phyloP scores from a whole-genome alignment of 2,329 filamentous ascomycete species.

The Shiraia bambusicola region DNA sequence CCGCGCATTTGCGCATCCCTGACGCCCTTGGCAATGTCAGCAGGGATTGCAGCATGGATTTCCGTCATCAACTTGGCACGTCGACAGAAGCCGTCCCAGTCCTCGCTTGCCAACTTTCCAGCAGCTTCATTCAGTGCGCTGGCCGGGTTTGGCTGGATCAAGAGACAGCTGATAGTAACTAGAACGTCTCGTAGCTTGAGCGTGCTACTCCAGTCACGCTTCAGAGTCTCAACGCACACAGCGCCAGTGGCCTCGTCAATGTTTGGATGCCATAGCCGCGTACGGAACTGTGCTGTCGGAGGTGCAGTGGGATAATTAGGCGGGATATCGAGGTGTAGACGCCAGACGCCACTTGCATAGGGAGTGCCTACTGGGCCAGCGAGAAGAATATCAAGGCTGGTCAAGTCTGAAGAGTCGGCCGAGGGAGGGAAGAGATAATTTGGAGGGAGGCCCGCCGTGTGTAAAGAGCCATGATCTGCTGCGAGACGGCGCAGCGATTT shows the following conservation, averaged over 20 bases:
- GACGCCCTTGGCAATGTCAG: slow-evolving; percentile 48
- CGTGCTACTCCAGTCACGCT: slow-evolving; percentile 62
- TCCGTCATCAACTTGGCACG: slow-evolving; percentile 63
- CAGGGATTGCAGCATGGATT: slow-evolving; percentile 60
- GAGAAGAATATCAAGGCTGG: slow-evolving; percentile 59
- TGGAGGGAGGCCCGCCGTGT: slow-evolving; percentile 58
- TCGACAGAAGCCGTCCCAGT: slow-evolving; percentile 59
- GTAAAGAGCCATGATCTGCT: slow-evolving; percentile 60
- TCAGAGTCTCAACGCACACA: slow-evolving; percentile 66
- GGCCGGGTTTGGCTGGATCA: slow-evolving; percentile 65
- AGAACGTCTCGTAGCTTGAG: slow-evolving; percentile 62
- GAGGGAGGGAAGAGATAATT: slow-evolving; percentile 60
- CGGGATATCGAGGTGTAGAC: slow-evolving; percentile 61
- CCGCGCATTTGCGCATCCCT: slow-evolving; percentile 57
- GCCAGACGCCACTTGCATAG: slow-evolving; percentile 61
- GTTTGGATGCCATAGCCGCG: slow-evolving; percentile 65
- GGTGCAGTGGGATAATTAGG: slow-evolving; percentile 55
- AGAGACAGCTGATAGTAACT: slow-evolving; percentile 60
- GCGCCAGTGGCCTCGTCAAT: slow-evolving; percentile 63
- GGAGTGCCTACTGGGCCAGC: slow-evolving; percentile 62
- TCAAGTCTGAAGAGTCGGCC: slow-evolving; percentile 54
- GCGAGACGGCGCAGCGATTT: slow-evolving; percentile 59
- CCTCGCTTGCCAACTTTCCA: slow-evolving; percentile 57
- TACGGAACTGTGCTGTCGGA: slow-evolving; percentile 61
- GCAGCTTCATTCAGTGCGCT: slow-evolving; percentile 64